Base-by-base conservation (phyloP, 306 rosid species). In the Glycine latifolia region DNA sequence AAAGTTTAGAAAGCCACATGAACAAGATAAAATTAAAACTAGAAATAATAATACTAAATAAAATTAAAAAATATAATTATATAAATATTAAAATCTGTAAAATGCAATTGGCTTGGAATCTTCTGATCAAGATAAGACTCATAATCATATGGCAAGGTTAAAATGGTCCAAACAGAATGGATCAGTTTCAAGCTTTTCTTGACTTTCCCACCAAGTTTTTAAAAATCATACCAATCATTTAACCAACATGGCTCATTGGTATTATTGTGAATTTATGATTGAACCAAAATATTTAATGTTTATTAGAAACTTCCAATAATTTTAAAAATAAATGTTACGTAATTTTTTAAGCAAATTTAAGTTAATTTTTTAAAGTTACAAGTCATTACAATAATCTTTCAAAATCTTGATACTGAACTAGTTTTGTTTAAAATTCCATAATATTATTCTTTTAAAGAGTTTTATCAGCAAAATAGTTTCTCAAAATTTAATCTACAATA, bases 1-100 rank as follows among this genome's bases (percentile, higher is more conserved):
- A 75, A 76, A 73, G 59, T 81, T 85, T 67, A 82, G 65, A 69
- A 16, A 73, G 53, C 13, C 52, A 56, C 4, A 48, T 58, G 17
- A 73, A 77, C 63, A 74, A 70, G 67, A 33, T 43, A 12, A 20
- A 20, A 55, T 31, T 35, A 43, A 69, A 60, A 50, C 15, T n/a
- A 55, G 43, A 37, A 66, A 53, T 2, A 59, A 61, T 12, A 66
- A 39, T 4, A 35, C 10, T 46, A 54, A 67, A 69, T 33, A 44
- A 35, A 8, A 1, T 10, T 55, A 46, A 50, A 69, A 33, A 77
- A 11, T 62, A 10, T 63, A 1, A 63, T 10, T 31, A 31, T 54
- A 33, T 59, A 73, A 55, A 83, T 48, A 77, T 48, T 8, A 48
- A 70, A 53, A 74, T 33, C 69, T 16, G 33, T 11, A 72, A 77